Evolutionary conservation across 768 basidiomycete genomes (phyloP), one percentile per base, ranked within the genome.

Genomic region (Lactifluus subvellereus): DNA sequence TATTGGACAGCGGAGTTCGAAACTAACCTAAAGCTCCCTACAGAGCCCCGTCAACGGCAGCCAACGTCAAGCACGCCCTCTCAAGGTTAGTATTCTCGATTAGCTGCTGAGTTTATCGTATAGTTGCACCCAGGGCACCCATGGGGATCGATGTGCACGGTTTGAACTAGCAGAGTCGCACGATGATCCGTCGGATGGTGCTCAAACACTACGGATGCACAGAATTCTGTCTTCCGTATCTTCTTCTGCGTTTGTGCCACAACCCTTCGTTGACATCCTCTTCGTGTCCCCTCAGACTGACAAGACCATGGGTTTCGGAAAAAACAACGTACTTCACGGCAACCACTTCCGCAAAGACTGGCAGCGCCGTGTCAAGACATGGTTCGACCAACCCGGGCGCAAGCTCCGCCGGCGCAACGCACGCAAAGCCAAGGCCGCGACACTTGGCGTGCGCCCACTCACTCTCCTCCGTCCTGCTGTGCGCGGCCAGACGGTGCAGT

Each of bases 331-430:
- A 80, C 91, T 96, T 77, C 94, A 86, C 79, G 83, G 77, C 71
- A 94, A 94, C 78, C 94, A 97, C 76, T 94, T 94, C 85, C 91
- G 86, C 82, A 98, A 98, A 87, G 95, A 98, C 77, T 98, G 95
- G 95, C 96, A 98, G 78, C 84, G 87, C 73, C 89, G 89, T 68
- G 94, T 96, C 71, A 88, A 88, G 77, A 96, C 93, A 74, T 94
- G 95, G 95, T 98, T 98, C 76, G 91, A 98, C 82, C 97, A 99
- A 79, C 94, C 97, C 61, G 96, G 95, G 54, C 90, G 91, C 75
- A 98, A 98, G 80, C 89, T 94, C 76, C 90, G 92, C 76, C 84
- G 97, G 75, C 90, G 97, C 75, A 86, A 81, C 52, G 93, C 94
- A 49, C 91, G 97, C 78, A 88, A 93, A 77, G 79, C 80, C 70